Evolutionary conservation across 352 stramenopile genomes (phyloP).

Genomic region (Phytopythium boreale): DNA sequence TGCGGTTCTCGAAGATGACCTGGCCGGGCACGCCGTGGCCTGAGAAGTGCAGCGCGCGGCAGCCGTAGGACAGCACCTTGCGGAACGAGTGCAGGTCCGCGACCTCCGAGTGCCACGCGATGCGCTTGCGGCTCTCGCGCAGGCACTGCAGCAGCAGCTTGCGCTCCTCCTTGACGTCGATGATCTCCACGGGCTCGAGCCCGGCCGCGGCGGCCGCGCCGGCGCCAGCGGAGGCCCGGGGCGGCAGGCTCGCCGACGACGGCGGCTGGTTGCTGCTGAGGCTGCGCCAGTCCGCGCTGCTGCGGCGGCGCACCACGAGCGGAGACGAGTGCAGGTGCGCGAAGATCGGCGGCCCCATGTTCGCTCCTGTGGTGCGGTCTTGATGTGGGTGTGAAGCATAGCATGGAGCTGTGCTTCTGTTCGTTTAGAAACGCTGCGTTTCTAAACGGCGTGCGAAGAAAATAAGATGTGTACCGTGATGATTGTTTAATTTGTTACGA

Average conservation of each 20-base stretch:
- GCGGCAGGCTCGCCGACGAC: constrained; percentile 10
- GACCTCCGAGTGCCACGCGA: constrained; percentile 78
- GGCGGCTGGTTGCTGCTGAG: constrained; percentile 17
- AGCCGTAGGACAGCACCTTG: constrained; percentile 77
- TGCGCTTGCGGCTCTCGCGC: constrained; percentile 54
- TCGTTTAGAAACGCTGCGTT: too few species aligned
- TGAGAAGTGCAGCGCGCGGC: constrained; percentile 75
- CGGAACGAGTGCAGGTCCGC: constrained; percentile 79
- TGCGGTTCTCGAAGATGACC: constrained; percentile 81
- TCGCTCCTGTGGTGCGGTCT: not conserved
- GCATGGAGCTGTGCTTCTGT: too few species aligned
- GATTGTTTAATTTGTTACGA: too few species aligned
- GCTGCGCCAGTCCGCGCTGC: constrained; percentile 57
- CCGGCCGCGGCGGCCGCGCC: constrained; percentile 15
- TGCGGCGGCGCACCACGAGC: constrained; percentile 67
- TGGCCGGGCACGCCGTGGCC: constrained; percentile 71
- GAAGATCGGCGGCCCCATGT: constrained; percentile 46
- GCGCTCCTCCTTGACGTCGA: constrained; percentile 78
- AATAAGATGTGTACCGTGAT: too few species aligned
- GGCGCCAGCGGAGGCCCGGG: constrained; percentile 2
- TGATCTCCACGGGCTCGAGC: constrained; percentile 81
- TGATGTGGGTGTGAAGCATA: too few species aligned
- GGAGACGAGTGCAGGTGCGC: constrained; percentile 83
- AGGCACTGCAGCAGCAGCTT: constrained; percentile 72
- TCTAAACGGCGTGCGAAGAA: too few species aligned